Conservation (phyloP, 2,329 filamentous ascomycete genomes). For the Cladosporium cucumerinum region DNA sequence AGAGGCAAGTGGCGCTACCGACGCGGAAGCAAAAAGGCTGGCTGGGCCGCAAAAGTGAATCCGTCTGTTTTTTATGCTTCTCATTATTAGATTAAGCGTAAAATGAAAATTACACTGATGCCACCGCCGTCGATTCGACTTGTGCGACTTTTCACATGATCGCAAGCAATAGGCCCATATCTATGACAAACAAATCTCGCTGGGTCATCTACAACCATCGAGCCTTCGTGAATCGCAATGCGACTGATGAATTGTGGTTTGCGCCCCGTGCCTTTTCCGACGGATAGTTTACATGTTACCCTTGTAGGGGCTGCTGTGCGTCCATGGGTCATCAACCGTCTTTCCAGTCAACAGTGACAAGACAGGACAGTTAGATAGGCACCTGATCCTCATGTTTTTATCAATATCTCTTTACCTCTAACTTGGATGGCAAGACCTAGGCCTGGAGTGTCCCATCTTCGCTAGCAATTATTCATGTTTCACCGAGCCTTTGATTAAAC, state of each 20-base stretch:
- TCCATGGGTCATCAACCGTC: background rate
- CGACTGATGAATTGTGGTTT: background rate
- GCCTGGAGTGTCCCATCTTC: background rate
- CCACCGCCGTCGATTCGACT: background rate
- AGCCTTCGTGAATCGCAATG: background rate
- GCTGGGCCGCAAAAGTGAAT: conserved; percentile 1
- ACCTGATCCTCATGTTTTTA: background rate
- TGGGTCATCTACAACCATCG: background rate
- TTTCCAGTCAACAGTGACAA: background rate
- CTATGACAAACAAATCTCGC: background rate
- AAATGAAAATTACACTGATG: background rate
- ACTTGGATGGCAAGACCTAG: background rate
- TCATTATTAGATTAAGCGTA: background rate
- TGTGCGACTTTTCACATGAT: background rate
- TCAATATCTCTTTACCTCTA: background rate
- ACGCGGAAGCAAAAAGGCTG: conserved; percentile 6
- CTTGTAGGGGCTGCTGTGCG: background rate
- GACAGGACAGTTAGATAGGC: background rate
- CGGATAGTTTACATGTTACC: background rate
- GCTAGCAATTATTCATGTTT: background rate
- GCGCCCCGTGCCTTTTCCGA: background rate
- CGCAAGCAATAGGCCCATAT: background rate
- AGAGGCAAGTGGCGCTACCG: conserved; percentile 1
- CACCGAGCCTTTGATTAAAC: background rate
- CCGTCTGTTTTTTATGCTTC: background rate